These are phyloP conservation scores for Aspergillus melleus DNA, from an alignment of 2,329 filamentous ascomycete species.

Conservation along the genomic window DNA sequence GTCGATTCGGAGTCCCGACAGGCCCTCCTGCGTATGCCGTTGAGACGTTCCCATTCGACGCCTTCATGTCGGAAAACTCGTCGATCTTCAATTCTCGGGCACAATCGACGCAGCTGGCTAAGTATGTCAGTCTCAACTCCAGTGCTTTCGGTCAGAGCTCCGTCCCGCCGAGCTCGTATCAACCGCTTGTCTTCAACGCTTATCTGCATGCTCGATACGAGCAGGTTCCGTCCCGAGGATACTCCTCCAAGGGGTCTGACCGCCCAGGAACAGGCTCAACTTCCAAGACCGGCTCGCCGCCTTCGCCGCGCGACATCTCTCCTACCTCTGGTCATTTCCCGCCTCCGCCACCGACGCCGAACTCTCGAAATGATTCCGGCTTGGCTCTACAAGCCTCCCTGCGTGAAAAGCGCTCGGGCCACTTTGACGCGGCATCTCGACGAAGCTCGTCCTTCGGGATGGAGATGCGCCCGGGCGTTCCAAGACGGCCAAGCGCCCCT, in stretches of 20 bases:
- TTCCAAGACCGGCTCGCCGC: slow-evolving; percentile 52
- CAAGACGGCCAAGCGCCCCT: slow-evolving; percentile 66
- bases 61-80: slow-evolving; percentile 83
- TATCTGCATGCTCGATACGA: slow-evolving; percentile 77
- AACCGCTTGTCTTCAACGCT: slow-evolving; percentile 81
- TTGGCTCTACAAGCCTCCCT: slow-evolving; percentile 83
- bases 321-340: slow-evolving; percentile 78
- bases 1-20: slow-evolving; percentile 79
- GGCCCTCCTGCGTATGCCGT: slow-evolving; percentile 91
- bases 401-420: slow-evolving; percentile 89
- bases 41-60: slow-evolving; percentile 87
- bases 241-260: slow-evolving; percentile 53
- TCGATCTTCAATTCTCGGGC: slow-evolving; percentile 75
- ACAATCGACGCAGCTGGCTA: slow-evolving; percentile 70
- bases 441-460: slow-evolving; percentile 91
- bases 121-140: slow-evolving; percentile 87
- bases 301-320: slow-evolving; percentile 62
- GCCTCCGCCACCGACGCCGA: slow-evolving; percentile 70
- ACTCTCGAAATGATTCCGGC: slow-evolving; percentile 89
- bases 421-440: slow-evolving; percentile 79
- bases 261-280: slow-evolving; percentile 73
- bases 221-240: slow-evolving; percentile 46
- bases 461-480: slow-evolving; percentile 60
- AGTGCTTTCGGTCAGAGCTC: slow-evolving; percentile 73
- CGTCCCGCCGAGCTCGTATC: slow-evolving; percentile 51